These are phyloP conservation scores for Chlorella vulgaris DNA, from an alignment of 139 green algal species.

Conservation along the genomic window DNA sequence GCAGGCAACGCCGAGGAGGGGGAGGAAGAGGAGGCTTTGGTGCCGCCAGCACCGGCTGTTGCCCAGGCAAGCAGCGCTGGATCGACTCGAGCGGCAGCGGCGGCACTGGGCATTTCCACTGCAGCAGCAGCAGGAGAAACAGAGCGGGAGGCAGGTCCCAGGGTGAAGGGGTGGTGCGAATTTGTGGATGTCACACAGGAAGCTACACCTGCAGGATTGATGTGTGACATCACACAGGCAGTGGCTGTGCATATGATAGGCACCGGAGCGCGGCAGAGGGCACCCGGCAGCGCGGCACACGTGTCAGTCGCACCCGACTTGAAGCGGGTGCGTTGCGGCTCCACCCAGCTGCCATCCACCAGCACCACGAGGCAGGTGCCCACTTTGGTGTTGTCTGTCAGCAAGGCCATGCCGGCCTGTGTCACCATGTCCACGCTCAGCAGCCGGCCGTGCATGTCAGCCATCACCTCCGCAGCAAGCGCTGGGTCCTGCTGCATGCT, in stretches of 20 bases:
- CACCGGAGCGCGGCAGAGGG: background rate
- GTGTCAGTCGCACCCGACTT: conserved; percentile 5
- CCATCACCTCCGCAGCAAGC: conserved; percentile 11
- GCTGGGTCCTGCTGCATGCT: conserved; percentile 1
- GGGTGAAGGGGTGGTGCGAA: background rate
- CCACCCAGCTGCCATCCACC: conserved; percentile 27
- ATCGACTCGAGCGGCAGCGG: background rate
- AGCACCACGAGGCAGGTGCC: conserved; percentile 62
- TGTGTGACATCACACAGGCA: background rate
- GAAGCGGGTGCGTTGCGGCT: conserved; percentile 26
- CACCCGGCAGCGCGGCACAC: too few relatives aligned
- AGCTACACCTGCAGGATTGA: background rate
- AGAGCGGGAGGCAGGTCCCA: too few relatives aligned
- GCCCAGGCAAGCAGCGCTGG: conserved; percentile 13
- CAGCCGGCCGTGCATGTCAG: conserved; percentile 9
- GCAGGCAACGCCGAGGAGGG: background rate
- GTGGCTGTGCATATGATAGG: background rate
- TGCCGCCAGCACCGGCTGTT: too few relatives aligned
- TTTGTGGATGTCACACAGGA: background rate
- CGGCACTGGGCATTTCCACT: conserved; percentile 5
- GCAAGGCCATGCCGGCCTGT: conserved; percentile 48
- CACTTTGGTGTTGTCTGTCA: conserved; percentile 40
- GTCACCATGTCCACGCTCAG: conserved; percentile 31
- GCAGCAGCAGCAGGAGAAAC: too few relatives aligned
- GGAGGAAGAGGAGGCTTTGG: background rate